phyloP scores from a whole-genome alignment of 2,329 filamentous ascomycete species.

The Plenodomus biglobosus region DNA sequence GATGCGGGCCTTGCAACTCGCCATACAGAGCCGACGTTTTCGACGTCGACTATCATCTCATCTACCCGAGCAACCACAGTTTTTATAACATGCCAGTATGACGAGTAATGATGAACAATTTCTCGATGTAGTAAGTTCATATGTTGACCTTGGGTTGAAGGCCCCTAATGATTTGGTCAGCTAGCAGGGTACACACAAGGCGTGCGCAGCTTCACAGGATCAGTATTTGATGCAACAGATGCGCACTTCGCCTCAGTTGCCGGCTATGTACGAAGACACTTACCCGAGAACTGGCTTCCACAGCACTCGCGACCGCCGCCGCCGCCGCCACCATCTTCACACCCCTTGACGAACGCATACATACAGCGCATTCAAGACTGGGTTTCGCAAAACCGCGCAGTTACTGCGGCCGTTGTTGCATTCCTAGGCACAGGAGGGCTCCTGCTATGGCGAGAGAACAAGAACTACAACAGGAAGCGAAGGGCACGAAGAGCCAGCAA shows the following conservation, averaged over 20 bases:
- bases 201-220: slow-evolving; percentile 68
- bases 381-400: slow-evolving; percentile 70
- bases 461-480: slow-evolving; percentile 62
- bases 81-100: slow-evolving; percentile 54
- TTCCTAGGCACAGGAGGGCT: slow-evolving; percentile 66
- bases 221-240: slow-evolving; percentile 79
- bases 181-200: slow-evolving; percentile 63
- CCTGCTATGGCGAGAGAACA: slow-evolving; percentile 63
- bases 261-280: slow-evolving; percentile 66
- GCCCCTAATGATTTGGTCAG: slow-evolving; percentile 42
- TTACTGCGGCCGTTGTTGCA: slow-evolving; percentile 70
- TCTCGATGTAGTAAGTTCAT: slow-evolving; percentile 67
- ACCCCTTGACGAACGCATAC: slow-evolving; percentile 49
- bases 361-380: slow-evolving; percentile 67
- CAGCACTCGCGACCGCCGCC: slow-evolving; percentile 65
- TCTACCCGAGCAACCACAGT: not conserved
- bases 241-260: slow-evolving; percentile 77
- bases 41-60: not conserved
- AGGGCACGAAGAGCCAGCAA: slow-evolving; percentile 77
- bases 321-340: slow-evolving; percentile 50
- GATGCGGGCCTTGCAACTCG: not conserved
- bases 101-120: slow-evolving; percentile 78
- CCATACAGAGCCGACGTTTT: not conserved
- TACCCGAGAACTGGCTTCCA: slow-evolving; percentile 72
- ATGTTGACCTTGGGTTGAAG: slow-evolving; percentile 3